These are phyloP conservation scores for Cardamine resedifolia DNA, from an alignment of 345 rosid species.

Conservation along the genomic window DNA sequence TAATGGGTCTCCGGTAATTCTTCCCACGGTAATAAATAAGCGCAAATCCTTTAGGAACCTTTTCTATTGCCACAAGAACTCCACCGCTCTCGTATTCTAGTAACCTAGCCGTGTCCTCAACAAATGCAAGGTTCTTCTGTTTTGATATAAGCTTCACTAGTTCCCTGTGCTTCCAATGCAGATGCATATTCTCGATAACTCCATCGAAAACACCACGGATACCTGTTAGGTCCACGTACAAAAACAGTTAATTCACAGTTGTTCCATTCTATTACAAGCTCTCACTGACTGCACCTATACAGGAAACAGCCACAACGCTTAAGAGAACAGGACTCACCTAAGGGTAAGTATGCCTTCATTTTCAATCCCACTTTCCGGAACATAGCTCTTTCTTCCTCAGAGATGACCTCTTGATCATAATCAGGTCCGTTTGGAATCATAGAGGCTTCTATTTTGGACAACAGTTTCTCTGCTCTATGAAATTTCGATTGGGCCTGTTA, in stretches of 20 bases:
- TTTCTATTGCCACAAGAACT: conserved; percentile 88
- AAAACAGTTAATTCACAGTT: neutral
- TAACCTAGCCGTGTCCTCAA: conserved; percentile 90
- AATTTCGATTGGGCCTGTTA: conserved; percentile 85
- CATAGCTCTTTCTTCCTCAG: conserved; percentile 91
- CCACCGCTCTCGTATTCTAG: conserved; percentile 97
- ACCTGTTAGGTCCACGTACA: conserved; percentile 47
- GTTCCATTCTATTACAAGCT: neutral
- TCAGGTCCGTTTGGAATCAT: conserved; percentile 96
- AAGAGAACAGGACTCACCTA: conserved; percentile 51
- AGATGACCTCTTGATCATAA: conserved; percentile 93
- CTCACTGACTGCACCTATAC: neutral
- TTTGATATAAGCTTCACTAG: conserved; percentile 92
- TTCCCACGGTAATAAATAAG: conserved; percentile 94
- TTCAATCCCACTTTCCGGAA: conserved; percentile 89
- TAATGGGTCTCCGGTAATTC: conserved; percentile 85
- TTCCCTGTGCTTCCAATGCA: conserved; percentile 99
- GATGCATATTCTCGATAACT: conserved; percentile 96
- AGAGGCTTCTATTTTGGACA: conserved; percentile 89
- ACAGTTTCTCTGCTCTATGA: conserved; percentile 78
- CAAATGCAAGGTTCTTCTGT: conserved; percentile 87
- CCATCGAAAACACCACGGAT: conserved; percentile 99
- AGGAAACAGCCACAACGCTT: neutral
- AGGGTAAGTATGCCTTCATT: conserved; percentile 91
- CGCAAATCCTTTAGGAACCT: conserved; percentile 88